Percentiles rank a stretch among this genome's conserved stretches.
Evolutionary conservation across 129 eudicot genomes (phyloP).

Genomic region (Scalesia atractyloides): DNA sequence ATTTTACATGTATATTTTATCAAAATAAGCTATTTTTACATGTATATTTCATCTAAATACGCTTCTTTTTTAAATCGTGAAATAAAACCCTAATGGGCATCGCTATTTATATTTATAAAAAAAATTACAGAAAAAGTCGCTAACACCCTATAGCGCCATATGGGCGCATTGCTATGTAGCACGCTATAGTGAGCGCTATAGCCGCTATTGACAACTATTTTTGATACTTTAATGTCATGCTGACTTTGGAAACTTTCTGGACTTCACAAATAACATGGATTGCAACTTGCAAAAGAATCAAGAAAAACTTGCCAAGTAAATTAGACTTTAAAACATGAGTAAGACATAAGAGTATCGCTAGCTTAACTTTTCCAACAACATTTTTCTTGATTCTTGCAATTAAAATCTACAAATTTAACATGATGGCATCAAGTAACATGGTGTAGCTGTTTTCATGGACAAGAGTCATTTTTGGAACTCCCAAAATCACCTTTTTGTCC

Average conservation of each 20-base stretch:
- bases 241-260: not conserved
- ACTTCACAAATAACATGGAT: not conserved
- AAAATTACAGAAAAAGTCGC: too few species aligned
- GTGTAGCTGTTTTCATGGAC: slow-evolving; percentile 16
- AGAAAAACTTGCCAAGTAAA: not conserved
- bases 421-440: slow-evolving; percentile 2
- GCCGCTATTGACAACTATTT: too few species aligned
- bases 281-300: not conserved
- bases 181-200: too few species aligned
- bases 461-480: not conserved
- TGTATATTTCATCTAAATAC: too few species aligned
- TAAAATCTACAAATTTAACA: slow-evolving; percentile 1
- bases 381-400: not conserved
- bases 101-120: too few species aligned
- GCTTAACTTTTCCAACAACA: not conserved
- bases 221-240: not conserved
- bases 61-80: too few species aligned
- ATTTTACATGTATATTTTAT: too few species aligned
- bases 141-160: too few species aligned
- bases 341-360: not conserved
- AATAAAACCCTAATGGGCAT: too few species aligned
- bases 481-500: slow-evolving; percentile 1
- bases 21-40: too few species aligned
- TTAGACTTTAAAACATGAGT: not conserved
- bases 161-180: too few species aligned